Evolutionary conservation across 805 yeast species (phyloP).

Genomic region (Starmera amethionina): DNA sequence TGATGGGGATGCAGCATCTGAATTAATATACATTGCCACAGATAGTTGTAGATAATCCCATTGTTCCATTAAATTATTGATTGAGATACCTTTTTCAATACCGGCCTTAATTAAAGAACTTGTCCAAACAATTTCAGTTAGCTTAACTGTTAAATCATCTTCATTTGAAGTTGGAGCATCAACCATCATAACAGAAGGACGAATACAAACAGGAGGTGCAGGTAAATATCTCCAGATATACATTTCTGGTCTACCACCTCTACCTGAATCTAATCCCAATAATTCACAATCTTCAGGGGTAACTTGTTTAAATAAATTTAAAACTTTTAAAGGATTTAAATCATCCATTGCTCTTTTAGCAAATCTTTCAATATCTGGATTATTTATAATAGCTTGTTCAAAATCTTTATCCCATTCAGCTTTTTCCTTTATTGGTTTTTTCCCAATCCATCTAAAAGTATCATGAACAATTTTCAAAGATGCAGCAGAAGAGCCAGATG

Average conservation of each 20-base stretch:
- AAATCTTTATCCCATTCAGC: constrained; percentile 82
- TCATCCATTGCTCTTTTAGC: constrained; percentile 86
- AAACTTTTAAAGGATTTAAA: constrained; percentile 82
- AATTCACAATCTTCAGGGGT: constrained; percentile 85
- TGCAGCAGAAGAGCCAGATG: constrained; percentile 85
- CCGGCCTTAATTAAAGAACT: constrained; percentile 92
- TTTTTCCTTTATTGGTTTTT: constrained; percentile 78
- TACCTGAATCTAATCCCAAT: constrained; percentile 78
- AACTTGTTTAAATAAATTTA: constrained; percentile 80
- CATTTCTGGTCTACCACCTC: constrained; percentile 91
- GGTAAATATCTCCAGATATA: constrained; percentile 96
- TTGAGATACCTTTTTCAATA: constrained; percentile 86
- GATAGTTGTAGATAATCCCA: constrained; percentile 97
- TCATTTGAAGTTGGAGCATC: constrained; percentile 86
- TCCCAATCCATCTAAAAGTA: constrained; percentile 92
- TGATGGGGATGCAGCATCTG: constrained; percentile 84
- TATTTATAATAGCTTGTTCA: constrained; percentile 57
- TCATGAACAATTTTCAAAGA: constrained; percentile 93
- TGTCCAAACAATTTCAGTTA: constrained; percentile 95
- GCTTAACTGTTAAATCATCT: constrained; percentile 92
- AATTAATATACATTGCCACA: constrained; percentile 94
- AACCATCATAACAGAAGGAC: constrained; percentile 94
- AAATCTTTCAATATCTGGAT: constrained; percentile 85
- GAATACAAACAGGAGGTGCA: constrained; percentile 97
- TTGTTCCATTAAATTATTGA: constrained; percentile 93